Base-by-base conservation (phyloP, 148 eudicot genomes). In the Pharnaceum exiguum region DNA sequence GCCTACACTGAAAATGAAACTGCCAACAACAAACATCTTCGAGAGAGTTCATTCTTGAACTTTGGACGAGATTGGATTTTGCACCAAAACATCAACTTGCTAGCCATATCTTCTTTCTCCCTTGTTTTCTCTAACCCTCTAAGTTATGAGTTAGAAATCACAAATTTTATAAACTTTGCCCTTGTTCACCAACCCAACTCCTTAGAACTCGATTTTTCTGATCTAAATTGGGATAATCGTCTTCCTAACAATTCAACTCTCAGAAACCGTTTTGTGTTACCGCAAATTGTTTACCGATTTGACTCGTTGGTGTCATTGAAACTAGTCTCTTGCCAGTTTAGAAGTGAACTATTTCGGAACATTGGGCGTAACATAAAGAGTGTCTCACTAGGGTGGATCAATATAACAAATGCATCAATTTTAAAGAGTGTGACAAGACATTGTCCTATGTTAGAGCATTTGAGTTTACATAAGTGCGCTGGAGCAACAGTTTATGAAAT, bases 181-280 rank as follows among this genome's bases (percentile, higher is more conserved):
- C 45, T 70, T 2, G 9, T 2, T 19, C 78, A 21, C 6, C 26
- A 45, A 1, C 37, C 61, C 24, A 75, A 55, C 33, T 31, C 29
- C 0, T 58, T 79, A 2, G 69, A 72, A 48, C 80, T 79, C 18
- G 75, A 79, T 23, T 72, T 75, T 38, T 51, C 78, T 0, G 27
- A 22, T n/a, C 35, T 46, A 0, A 2, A 6, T 1, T 33, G 69
- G 67, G 58, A 58, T 0, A 40, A 23, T 12, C 10, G 5, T 15
- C 56, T 51, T 17, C 44, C 46, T 0, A 2, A 23, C 10, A 30
- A 23, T 5, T 15, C 57, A 13, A 32, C 13, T 10, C 44, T 35
- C 5, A 38, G 10, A 21, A 49, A 25, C 1, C 32, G 47, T 2
- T 67, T 65, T n/a, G 55, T 52, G 9, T 36, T 79, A 25, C 75